phyloP scores from a whole-genome alignment of 169 alveolate species.

The Plasmodium gallinaceum region DNA sequence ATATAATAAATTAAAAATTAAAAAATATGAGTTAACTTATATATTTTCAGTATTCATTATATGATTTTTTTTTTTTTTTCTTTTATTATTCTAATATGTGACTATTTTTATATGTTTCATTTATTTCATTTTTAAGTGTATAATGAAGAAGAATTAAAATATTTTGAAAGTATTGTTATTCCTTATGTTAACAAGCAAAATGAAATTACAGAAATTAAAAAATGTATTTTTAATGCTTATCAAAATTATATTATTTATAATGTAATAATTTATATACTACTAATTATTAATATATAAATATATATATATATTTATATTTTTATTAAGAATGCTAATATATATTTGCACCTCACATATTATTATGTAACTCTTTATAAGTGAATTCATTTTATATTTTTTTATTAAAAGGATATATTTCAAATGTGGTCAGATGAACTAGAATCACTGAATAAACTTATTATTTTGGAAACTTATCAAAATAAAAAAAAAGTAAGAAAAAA shows the following conservation, averaged over 20 bases:
- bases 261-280: constrained; percentile 7
- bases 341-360: no score
- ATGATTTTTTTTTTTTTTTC: neutral
- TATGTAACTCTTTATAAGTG: no score
- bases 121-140: constrained; percentile 33
- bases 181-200: constrained; percentile 69
- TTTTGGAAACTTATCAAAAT: constrained; percentile 38
- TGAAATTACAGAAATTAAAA: constrained; percentile 34
- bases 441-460: constrained; percentile 19
- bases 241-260: constrained; percentile 65
- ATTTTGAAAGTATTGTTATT: constrained; percentile 30
- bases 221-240: constrained; percentile 28
- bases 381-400: neutral
- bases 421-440: constrained; percentile 57
- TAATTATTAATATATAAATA: neutral
- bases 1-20: neutral
- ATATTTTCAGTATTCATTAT: neutral
- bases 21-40: neutral
- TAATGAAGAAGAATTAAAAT: constrained; percentile 57
- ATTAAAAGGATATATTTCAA: constrained; percentile 46
- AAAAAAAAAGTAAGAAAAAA: constrained; percentile 34
- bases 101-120: neutral
- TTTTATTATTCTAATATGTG: neutral
- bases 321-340: no score
- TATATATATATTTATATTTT: no score